Conservation (phyloP, 2,329 filamentous ascomycete species). For the Lachnellula occidentalis region DNA sequence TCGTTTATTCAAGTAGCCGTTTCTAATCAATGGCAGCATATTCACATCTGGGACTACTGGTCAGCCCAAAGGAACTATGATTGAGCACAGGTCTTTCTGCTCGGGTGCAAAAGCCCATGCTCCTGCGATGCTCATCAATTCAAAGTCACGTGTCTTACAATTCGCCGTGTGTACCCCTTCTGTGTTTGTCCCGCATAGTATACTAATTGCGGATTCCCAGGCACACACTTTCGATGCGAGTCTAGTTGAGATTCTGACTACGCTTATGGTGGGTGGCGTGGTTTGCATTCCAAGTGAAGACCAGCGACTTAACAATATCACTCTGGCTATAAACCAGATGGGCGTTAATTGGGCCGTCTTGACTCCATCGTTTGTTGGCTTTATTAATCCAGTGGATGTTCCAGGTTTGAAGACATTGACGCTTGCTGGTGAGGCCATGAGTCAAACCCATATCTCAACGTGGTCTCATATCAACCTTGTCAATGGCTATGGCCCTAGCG, state of each 20-base stretch:
- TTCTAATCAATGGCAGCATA: constrained; percentile 1
- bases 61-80: constrained; percentile 18
- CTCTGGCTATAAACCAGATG: constrained; percentile 13
- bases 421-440: constrained; percentile 85
- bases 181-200: not conserved
- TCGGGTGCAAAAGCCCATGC: constrained; percentile 8
- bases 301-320: constrained; percentile 15
- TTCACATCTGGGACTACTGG: constrained; percentile 25
- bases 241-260: constrained; percentile 17
- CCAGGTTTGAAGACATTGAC: constrained; percentile 65
- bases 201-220: not conserved
- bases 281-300: constrained; percentile 22
- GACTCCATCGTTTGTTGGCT: constrained; percentile 41
- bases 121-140: not conserved
- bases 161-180: constrained; percentile 4
- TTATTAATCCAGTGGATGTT: constrained; percentile 78
- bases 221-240: constrained; percentile 18
- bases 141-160: constrained; percentile 14
- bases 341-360: constrained; percentile 16
- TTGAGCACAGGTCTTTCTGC: constrained; percentile 13
- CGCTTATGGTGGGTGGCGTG: constrained; percentile 14
- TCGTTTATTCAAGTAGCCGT: not conserved
- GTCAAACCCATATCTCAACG: constrained; percentile 41
- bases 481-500: constrained; percentile 65
- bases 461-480: constrained; percentile 35